Evolutionary conservation across 2,329 filamentous ascomycete species (phyloP).

Genomic region (Diaporthe nobilis): DNA sequence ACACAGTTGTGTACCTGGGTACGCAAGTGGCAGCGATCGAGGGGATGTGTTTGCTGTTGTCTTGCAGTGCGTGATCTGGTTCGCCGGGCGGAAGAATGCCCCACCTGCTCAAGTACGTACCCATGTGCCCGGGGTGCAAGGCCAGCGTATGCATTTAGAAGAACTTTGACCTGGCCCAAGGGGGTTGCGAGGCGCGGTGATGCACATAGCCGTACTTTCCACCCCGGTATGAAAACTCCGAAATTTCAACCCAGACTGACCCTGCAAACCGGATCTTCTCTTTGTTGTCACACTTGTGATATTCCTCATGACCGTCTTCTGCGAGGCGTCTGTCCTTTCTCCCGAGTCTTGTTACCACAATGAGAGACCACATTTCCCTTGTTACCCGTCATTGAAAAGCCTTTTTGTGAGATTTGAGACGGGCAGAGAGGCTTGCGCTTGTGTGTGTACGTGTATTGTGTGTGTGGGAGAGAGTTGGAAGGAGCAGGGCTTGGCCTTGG

Average conservation of each 20-base stretch:
- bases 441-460: not conserved
- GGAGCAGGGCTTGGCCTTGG: not conserved
- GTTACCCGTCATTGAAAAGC: not conserved
- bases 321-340: not conserved
- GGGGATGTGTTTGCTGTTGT: constrained; percentile 29
- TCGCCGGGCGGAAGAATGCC: not conserved
- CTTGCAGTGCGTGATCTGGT: constrained; percentile 4
- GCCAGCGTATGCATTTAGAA: not conserved
- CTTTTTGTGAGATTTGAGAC: constrained; percentile 16
- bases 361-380: not conserved
- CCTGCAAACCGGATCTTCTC: constrained; percentile 10
- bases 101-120: not conserved
- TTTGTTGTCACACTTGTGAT: constrained; percentile 16
- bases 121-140: not conserved
- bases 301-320: constrained; percentile 6
- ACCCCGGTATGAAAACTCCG: constrained; percentile 30
- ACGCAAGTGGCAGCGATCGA: not conserved
- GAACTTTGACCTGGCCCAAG: too few species aligned
- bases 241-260: constrained; percentile 36
- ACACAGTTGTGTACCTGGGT: not conserved
- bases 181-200: not conserved
- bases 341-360: not conserved
- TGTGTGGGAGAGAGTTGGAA: not conserved
- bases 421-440: not conserved
- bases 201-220: constrained; percentile 29